These are phyloP conservation scores for Rhytidiadelphus loreus DNA, from an alignment of 225 moss, liverwort and hornwort genomes.

Conservation along the genomic window DNA sequence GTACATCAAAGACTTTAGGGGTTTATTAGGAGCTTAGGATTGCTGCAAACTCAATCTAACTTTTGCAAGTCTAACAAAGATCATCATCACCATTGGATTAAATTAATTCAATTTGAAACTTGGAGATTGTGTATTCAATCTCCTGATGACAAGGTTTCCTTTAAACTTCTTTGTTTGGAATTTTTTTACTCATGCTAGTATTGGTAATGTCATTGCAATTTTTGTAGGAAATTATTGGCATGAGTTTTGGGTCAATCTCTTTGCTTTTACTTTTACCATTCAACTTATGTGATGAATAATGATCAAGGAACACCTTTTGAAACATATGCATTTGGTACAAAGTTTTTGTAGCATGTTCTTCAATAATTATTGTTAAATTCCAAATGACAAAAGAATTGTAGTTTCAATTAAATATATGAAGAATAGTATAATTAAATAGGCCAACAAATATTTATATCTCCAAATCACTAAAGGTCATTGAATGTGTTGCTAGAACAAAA, in stretches of 20 bases:
- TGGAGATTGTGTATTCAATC: not conserved
- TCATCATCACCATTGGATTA: not conserved
- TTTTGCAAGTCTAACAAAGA: not conserved
- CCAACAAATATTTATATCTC: not conserved
- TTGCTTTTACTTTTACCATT: not conserved
- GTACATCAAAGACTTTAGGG: not conserved
- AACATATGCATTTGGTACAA: not conserved
- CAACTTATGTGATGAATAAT: not conserved
- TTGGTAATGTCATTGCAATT: not conserved
- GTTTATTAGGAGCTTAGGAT: not conserved
- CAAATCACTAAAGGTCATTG: too few relatives aligned
- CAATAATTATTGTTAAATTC: not conserved
- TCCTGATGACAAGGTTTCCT: accelerated
- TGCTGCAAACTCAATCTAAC: not conserved
- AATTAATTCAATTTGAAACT: not conserved
- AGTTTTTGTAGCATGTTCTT: not conserved
- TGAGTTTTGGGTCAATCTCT: not conserved
- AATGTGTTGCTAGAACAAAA: not conserved
- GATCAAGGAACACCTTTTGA: not conserved
- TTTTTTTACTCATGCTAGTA: not conserved
- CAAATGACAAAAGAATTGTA: not conserved
- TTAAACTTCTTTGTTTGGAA: not conserved
- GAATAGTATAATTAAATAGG: too few relatives aligned
- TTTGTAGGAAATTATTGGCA: not conserved
- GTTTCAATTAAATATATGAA: too few relatives aligned